A percentile compares a stretch with the other conserved stretches of the same genome.
These are phyloP conservation scores for Ophiostoma tasmaniense DNA, from an alignment of 2,329 filamentous ascomycete genomes.

Conservation along the genomic window DNA sequence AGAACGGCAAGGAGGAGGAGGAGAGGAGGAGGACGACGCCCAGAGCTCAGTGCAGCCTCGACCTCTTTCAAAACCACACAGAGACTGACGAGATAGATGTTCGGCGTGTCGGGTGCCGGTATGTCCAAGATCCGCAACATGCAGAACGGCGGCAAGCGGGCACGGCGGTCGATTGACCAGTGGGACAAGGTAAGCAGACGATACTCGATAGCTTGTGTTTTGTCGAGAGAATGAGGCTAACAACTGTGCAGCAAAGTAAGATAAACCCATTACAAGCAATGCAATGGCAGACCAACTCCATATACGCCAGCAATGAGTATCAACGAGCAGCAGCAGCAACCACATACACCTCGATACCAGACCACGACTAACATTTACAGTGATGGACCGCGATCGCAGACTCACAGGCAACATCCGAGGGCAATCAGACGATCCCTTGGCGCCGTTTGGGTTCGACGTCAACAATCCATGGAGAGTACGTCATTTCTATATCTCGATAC, in stretches of 20 bases:
- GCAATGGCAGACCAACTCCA: background rate
- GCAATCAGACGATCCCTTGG: slow-evolving; percentile 46
- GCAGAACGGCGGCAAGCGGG: slow-evolving; percentile 53
- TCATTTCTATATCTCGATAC: slow-evolving; percentile 5
- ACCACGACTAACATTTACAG: slow-evolving; percentile 28
- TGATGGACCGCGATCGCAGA: slow-evolving; percentile 58
- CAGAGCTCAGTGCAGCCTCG: background rate
- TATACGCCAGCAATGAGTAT: background rate
- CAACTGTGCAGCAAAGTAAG: slow-evolving; percentile 44
- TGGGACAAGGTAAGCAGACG: slow-evolving; percentile 49
- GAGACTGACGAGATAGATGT: slow-evolving; percentile 42
- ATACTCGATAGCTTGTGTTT: too few relatives aligned
- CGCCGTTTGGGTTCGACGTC: slow-evolving; percentile 52
- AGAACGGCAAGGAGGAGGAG: background rate
- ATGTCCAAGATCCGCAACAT: slow-evolving; percentile 48
- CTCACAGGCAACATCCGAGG: slow-evolving; percentile 52
- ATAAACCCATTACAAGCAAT: background rate
- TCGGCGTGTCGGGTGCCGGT: slow-evolving; percentile 50
- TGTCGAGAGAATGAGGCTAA: slow-evolving; percentile 25
- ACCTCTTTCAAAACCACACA: too few relatives aligned
- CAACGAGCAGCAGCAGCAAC: background rate
- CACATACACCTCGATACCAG: background rate
- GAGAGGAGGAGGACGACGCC: background rate
- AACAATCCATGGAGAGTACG: slow-evolving; percentile 58
- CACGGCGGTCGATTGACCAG: slow-evolving; percentile 51